A percentile compares a stretch with the other conserved stretches of the same genome.
phyloP scores from a whole-genome alignment of 2,329 filamentous ascomycete species.

The Fusarium hainanense region DNA sequence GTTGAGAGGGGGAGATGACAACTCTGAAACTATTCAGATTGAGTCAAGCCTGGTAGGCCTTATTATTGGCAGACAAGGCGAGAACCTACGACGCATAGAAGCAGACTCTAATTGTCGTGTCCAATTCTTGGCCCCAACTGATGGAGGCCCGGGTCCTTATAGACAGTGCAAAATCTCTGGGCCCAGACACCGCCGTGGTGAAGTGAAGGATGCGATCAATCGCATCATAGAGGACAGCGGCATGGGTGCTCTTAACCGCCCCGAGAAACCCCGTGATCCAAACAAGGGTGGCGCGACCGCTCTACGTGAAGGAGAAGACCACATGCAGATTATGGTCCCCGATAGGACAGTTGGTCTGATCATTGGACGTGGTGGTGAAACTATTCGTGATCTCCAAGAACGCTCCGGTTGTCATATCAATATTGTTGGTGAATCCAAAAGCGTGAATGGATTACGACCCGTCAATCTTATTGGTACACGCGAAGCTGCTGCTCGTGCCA shows the following conservation, averaged over 20 bases:
- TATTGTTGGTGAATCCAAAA: conserved; percentile 93
- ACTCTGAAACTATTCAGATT: conserved; percentile 84
- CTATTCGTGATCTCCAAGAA: conserved; percentile 91
- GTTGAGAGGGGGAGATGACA: conserved; percentile 69
- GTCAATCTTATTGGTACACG: conserved; percentile 89
- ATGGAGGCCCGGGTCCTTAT: conserved; percentile 77
- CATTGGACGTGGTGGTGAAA: conserved; percentile 93
- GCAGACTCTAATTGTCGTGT: conserved; percentile 84
- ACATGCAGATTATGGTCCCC: conserved; percentile 92
- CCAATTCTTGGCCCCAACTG: conserved; percentile 84
- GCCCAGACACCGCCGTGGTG: conserved; percentile 74
- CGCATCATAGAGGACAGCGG: conserved; percentile 85
- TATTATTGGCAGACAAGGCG: conserved; percentile 90
- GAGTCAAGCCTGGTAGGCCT: conserved; percentile 88
- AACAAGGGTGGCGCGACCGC: conserved; percentile 56
- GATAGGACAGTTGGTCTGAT: conserved; percentile 93
- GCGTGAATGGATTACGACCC: conserved; percentile 86
- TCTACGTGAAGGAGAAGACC: conserved; percentile 83
- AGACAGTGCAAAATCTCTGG: conserved; percentile 90
- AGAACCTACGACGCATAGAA: conserved; percentile 88
- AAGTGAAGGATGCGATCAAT: conserved; percentile 85
- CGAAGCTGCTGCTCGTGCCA: conserved; percentile 79
- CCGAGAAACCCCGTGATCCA: conserved; percentile 56
- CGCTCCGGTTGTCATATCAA: conserved; percentile 95
- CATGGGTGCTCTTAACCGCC: conserved; percentile 61